phyloP scores from a whole-genome alignment of 179 eudicot genomes.

The Sideroxylon spinosum region DNA sequence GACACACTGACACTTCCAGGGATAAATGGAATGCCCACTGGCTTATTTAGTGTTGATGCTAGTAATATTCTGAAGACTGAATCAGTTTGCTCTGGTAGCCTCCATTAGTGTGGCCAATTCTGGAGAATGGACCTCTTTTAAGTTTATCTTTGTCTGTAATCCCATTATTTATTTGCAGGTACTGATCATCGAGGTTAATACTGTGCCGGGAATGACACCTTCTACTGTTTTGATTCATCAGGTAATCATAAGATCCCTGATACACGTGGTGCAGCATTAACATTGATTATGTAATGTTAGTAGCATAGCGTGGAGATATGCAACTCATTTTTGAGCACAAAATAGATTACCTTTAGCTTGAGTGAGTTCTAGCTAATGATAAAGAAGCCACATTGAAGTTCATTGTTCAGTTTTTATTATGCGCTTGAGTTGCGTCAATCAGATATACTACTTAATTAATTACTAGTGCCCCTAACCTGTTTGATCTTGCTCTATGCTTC shows the following conservation, averaged over 20 bases:
- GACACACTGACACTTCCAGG: not conserved
- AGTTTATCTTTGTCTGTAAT: not conserved
- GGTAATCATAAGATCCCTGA: conserved; percentile 39
- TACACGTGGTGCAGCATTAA: not conserved
- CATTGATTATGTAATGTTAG: not conserved
- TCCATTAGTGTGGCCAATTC: not conserved
- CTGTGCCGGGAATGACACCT: conserved; percentile 97
- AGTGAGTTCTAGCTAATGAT: conserved; percentile 4
- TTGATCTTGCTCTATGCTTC: conserved; percentile 14
- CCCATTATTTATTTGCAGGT: conserved; percentile 42
- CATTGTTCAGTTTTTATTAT: not conserved
- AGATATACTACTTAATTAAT: not conserved
- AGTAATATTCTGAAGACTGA: not conserved
- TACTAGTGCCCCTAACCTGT: not conserved
- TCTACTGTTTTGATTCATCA: conserved; percentile 92
- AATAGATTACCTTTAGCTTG: not conserved
- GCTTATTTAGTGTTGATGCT: not conserved
- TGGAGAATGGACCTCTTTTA: not conserved
- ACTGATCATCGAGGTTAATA: conserved; percentile 81
- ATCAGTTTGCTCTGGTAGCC: not conserved
- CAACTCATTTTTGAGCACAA: too few species aligned
- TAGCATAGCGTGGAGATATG: conserved; percentile 1
- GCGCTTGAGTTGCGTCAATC: not conserved
- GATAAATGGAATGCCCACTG: not conserved
- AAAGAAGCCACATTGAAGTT: not conserved